A percentile compares a stretch with the other conserved stretches of the same genome.
Evolutionary conservation across 257 asterid species (phyloP).

Genomic region (Lithospermum erythrorhizon): DNA sequence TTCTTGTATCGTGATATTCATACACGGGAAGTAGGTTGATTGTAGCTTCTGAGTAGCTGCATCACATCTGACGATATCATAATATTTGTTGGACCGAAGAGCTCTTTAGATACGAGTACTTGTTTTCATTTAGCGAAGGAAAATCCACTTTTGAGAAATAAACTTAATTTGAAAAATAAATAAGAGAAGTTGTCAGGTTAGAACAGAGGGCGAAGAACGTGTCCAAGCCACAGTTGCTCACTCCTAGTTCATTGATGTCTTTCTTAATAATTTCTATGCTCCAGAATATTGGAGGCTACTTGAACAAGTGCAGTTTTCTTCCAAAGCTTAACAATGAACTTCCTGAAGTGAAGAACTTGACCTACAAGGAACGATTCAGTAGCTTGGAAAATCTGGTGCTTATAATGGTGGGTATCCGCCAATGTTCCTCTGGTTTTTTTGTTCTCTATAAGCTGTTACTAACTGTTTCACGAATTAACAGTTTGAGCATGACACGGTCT

Average conservation of each 20-base stretch:
- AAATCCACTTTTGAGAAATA: no score
- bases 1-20: no score
- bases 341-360: conserved; percentile 55
- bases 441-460: background rate
- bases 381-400: conserved; percentile 78
- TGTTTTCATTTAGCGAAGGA: no score
- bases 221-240: background rate
- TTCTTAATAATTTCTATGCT: background rate
- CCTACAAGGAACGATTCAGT: conserved; percentile 70
- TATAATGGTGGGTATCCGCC: conserved; percentile 50
- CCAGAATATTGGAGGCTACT: conserved; percentile 66
- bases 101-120: no score
- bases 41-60: no score
- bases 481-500: conserved; percentile 87
- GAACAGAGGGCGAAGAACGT: no score
- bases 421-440: conserved; percentile 1
- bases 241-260: background rate
- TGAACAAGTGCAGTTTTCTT: conserved; percentile 65
- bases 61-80: no score
- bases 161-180: no score
- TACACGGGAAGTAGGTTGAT: no score
- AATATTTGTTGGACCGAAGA: no score
- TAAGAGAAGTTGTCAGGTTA: no score
- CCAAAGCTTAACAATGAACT: conserved; percentile 90
- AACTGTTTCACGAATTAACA: conserved; percentile 13